phyloP scores from a whole-genome alignment of 352 stramenopile species.

The Phytopythium montanum region DNA sequence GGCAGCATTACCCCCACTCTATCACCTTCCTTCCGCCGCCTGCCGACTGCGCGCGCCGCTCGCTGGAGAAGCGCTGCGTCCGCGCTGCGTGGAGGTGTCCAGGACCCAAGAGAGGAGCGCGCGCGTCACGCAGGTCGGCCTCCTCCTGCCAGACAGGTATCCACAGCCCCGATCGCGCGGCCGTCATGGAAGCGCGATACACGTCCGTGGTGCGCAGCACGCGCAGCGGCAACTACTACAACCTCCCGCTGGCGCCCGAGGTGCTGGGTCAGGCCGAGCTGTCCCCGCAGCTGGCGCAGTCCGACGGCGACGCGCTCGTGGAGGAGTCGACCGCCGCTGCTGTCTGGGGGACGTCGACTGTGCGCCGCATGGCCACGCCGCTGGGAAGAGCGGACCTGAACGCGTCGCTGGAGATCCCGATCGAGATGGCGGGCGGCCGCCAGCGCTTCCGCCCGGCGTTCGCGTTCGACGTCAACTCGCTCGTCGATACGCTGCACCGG shows the following conservation, averaged over 20 bases:
- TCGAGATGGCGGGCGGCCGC: conserved; percentile 2
- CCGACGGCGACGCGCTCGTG: conserved; percentile 8
- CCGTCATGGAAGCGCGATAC: conserved; percentile 31
- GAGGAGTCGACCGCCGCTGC: conserved; percentile 25
- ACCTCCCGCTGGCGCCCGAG: conserved; percentile 35
- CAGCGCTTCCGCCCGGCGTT: conserved; percentile 44
- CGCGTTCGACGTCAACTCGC: conserved; percentile 53
- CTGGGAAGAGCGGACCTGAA: conserved; percentile 36
- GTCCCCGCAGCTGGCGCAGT: neutral
- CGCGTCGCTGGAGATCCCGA: conserved; percentile 25
- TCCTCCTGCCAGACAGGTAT: conserved; percentile 1
- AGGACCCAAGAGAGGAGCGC: neutral
- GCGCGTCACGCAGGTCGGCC: no score
- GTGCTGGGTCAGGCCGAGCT: conserved; percentile 13
- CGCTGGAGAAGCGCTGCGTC: neutral
- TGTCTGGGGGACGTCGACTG: conserved; percentile 33
- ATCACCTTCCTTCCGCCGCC: neutral
- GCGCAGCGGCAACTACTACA: conserved; percentile 60
- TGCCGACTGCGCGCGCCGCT: neutral
- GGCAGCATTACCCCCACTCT: neutral
- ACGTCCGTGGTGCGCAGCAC: conserved; percentile 55
- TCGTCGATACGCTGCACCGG: conserved; percentile 35
- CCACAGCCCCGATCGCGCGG: neutral
- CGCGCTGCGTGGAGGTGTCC: neutral
- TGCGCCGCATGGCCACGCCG: conserved; percentile 33